Percentiles rank a stretch among this genome's conserved stretches.
Conservation (phyloP, 2,329 filamentous ascomycete species). For the Rhexocercosporidium sp. region DNA sequence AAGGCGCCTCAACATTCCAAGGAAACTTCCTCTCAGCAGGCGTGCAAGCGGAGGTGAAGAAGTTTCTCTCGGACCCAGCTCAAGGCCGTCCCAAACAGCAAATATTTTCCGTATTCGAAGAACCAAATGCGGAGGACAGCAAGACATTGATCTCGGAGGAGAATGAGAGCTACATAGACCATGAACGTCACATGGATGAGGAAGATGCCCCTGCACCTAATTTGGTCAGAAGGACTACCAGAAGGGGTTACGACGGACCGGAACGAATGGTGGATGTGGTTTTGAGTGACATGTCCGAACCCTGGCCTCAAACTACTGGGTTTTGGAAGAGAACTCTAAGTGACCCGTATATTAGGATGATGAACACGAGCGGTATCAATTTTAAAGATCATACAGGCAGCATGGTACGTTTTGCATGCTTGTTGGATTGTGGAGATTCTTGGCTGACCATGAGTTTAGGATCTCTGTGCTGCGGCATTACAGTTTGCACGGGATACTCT, state of each 20-base stretch:
- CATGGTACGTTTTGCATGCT: constrained; percentile 71
- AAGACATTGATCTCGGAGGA: constrained; percentile 40
- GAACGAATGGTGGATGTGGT: constrained; percentile 83
- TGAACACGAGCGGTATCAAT: constrained; percentile 91
- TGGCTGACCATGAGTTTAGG: constrained; percentile 56
- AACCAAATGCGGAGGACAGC: neutral
- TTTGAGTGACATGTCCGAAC: constrained; percentile 98
- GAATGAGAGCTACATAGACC: constrained; percentile 66
- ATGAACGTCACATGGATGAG: constrained; percentile 56
- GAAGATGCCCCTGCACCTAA: constrained; percentile 35
- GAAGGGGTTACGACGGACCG: constrained; percentile 45
- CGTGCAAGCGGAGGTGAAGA: constrained; percentile 78
- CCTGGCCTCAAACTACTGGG: constrained; percentile 82
- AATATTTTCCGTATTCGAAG: constrained; percentile 17
- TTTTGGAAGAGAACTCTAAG: constrained; percentile 88
- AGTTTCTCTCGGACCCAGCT: constrained; percentile 71
- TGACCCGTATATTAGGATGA: constrained; percentile 97
- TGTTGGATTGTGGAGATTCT: neutral
- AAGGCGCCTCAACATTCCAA: constrained; percentile 92
- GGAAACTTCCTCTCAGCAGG: constrained; percentile 83
- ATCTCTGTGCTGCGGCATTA: constrained; percentile 86
- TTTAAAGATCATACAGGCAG: constrained; percentile 91
- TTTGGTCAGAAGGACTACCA: constrained; percentile 41
- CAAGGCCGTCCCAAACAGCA: constrained; percentile 55
- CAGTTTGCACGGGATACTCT: constrained; percentile 86